A percentile compares a stretch with the other conserved stretches of the same genome.
phyloP scores from a whole-genome alignment of 2,329 filamentous ascomycete genomes.

The Drechslerella coelobrocha region DNA sequence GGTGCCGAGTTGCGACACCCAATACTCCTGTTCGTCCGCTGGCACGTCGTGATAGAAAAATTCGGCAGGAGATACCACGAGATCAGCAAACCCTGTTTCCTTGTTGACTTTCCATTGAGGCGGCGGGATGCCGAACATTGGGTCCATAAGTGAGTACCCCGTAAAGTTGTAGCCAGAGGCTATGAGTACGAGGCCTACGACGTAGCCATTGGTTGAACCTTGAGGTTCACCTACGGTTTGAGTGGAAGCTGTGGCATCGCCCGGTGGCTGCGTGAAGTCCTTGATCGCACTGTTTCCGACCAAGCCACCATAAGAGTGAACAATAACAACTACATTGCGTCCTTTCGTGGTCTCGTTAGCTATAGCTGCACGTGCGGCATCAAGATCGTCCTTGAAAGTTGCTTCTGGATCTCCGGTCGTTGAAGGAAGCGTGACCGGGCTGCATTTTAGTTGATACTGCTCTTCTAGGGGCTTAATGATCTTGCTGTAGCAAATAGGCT shows the following conservation, averaged over 20 bases:
- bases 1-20: conserved; percentile 59
- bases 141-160: conserved; percentile 60
- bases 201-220: conserved; percentile 56
- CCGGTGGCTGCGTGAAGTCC: conserved; percentile 57
- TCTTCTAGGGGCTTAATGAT: conserved; percentile 57
- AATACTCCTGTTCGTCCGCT: conserved; percentile 59
- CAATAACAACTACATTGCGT: conserved; percentile 61
- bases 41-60: conserved; percentile 65
- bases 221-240: neutral
- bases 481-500: conserved; percentile 58
- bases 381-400: conserved; percentile 60
- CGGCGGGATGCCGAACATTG: conserved; percentile 59
- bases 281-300: conserved; percentile 62
- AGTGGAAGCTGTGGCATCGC: conserved; percentile 23
- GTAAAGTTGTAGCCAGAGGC: conserved; percentile 60
- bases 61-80: conserved; percentile 58
- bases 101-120: conserved; percentile 59
- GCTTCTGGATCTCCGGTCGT: conserved; percentile 57
- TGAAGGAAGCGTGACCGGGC: conserved; percentile 59
- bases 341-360: conserved; percentile 57
- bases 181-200: conserved; percentile 61
- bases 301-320: conserved; percentile 63
- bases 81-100: conserved; percentile 59
- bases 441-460: conserved; percentile 56
- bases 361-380: conserved; percentile 58